Percentiles rank a stretch among this genome's conserved stretches.
Evolutionary conservation across 73 alveolate genomes (phyloP).

Genomic region (Breviolum minutum): DNA sequence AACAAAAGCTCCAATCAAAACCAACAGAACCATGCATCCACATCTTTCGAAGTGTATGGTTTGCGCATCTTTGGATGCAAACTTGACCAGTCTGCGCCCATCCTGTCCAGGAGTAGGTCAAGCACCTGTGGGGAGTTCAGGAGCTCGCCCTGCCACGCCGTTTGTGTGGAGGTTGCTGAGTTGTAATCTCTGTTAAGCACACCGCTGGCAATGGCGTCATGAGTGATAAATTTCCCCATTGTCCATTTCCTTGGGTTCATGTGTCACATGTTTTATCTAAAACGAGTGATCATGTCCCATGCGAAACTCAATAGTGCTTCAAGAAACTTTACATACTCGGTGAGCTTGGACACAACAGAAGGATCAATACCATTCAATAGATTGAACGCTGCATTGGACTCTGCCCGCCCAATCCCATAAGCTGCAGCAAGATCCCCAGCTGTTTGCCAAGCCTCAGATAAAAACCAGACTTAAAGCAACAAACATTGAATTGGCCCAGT

Average conservation of each 20-base stretch:
- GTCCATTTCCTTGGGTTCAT: not conserved
- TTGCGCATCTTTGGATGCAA: not conserved
- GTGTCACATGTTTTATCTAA: too few species aligned
- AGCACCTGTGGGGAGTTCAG: not conserved
- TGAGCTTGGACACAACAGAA: not conserved
- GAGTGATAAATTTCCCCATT: not conserved
- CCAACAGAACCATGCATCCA: not conserved
- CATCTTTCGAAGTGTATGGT: not conserved
- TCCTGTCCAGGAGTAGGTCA: not conserved
- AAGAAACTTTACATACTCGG: not conserved
- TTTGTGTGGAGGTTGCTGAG: not conserved
- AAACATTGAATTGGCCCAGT: not conserved
- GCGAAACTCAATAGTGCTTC: not conserved
- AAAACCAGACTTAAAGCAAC: not conserved
- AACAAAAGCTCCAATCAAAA: not conserved
- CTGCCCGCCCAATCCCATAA: not conserved
- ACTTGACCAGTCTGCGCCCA: not conserved
- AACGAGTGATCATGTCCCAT: not conserved
- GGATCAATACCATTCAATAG: not conserved
- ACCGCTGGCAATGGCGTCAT: constrained; percentile 4
- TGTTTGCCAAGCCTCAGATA: not conserved
- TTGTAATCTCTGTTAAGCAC: not conserved
- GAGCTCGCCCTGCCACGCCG: not conserved
- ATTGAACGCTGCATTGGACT: not conserved
- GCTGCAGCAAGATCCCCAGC: not conserved